Evolutionary conservation across 2,329 filamentous ascomycete species (phyloP).

Genomic region (Penicillium sp.): DNA sequence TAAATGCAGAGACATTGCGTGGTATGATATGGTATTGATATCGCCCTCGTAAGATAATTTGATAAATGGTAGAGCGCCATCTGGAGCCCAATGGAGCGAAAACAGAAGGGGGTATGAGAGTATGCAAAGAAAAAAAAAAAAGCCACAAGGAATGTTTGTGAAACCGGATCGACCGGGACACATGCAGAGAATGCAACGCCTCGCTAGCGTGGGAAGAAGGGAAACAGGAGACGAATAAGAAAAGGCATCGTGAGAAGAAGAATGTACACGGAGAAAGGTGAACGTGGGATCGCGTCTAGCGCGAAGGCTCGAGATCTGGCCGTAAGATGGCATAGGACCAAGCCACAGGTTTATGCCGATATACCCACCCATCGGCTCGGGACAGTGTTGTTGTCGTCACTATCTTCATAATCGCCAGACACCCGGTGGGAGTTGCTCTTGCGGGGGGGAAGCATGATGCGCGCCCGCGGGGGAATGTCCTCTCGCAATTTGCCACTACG

Average conservation of each 20-base stretch:
- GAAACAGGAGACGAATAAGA: not conserved
- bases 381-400: constrained; percentile 17
- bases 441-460: constrained; percentile 56
- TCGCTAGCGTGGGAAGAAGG: constrained; percentile 9
- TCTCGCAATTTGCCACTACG: constrained; percentile 56
- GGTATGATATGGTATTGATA: too few relatives aligned
- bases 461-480: constrained; percentile 49
- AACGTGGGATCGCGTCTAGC: too few relatives aligned
- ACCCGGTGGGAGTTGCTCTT: constrained; percentile 22
- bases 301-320: too few relatives aligned
- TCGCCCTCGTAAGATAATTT: too few relatives aligned
- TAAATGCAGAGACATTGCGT: not conserved
- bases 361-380: constrained; percentile 21
- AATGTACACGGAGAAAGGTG: too few relatives aligned
- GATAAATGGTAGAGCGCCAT: not conserved
- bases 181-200: constrained; percentile 14
- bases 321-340: too few relatives aligned
- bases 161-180: not conserved
- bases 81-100: not conserved
- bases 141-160: not conserved
- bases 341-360: constrained; percentile 6
- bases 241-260: too few relatives aligned
- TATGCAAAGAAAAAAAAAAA: too few relatives aligned
- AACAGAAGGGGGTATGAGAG: not conserved
- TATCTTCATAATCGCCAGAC: constrained; percentile 17